Conservation (phyloP, 2,329 filamentous ascomycete genomes). For the Periconia sp. region DNA sequence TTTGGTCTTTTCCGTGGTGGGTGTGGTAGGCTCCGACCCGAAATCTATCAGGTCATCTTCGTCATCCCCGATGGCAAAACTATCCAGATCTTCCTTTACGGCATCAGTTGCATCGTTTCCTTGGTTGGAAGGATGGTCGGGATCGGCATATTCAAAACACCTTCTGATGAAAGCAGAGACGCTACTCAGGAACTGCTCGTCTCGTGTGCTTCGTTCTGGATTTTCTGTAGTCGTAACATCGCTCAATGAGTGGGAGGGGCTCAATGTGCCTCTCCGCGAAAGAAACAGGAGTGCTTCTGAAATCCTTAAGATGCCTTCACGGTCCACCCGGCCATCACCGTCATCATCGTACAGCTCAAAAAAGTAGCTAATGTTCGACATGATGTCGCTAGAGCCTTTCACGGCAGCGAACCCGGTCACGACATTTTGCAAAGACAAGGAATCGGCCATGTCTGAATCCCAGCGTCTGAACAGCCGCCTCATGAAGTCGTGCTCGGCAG, state of each 20-base stretch:
- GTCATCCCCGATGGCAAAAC: slow-evolving; percentile 74
- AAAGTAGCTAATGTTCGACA: slow-evolving; percentile 97
- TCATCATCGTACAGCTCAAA: slow-evolving; percentile 97
- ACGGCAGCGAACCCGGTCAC: slow-evolving; percentile 88
- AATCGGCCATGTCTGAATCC: slow-evolving; percentile 77
- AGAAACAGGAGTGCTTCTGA: slow-evolving; percentile 93
- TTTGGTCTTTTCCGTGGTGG: slow-evolving; percentile 27
- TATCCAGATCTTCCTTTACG: slow-evolving; percentile 44
- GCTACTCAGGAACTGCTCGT: slow-evolving; percentile 87
- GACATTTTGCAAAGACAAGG: slow-evolving; percentile 85
- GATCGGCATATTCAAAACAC: slow-evolving; percentile 98
- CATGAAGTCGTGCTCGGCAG: slow-evolving; percentile 94
- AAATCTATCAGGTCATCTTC: slow-evolving; percentile 67
- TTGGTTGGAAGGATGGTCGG: slow-evolving; percentile 69
- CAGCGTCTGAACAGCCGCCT: slow-evolving; percentile 82
- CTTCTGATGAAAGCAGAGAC: slow-evolving; percentile 94
- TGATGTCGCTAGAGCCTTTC: slow-evolving; percentile 92
- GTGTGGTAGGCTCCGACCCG: slow-evolving; percentile 42
- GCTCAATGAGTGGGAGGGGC: slow-evolving; percentile 62
- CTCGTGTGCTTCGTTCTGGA: slow-evolving; percentile 58
- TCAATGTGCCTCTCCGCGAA: slow-evolving; percentile 76
- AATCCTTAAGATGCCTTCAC: slow-evolving; percentile 92
- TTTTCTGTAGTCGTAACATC: slow-evolving; percentile 48
- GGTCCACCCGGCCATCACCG: slow-evolving; percentile 85
- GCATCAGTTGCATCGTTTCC: slow-evolving; percentile 36